A percentile compares a stretch with the other conserved stretches of the same genome.
phyloP scores from a whole-genome alignment of 1,139 yeast genomes.

The Hyphopichia buzzinii region DNA sequence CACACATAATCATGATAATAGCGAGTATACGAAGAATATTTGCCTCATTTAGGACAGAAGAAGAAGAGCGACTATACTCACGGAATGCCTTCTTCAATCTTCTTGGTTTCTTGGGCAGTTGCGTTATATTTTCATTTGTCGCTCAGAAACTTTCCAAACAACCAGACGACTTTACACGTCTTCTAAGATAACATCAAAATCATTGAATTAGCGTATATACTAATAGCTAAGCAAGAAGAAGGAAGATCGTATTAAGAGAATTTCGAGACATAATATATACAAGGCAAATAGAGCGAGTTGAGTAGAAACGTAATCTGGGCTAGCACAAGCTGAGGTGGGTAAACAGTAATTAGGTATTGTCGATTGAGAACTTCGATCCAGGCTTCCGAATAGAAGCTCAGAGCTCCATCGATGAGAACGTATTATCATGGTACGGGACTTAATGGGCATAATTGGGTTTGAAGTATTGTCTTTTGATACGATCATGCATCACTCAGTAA shows the following conservation, averaged over 20 bases:
- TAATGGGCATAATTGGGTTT: no score
- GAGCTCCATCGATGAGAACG: no score
- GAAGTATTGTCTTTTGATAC: no score
- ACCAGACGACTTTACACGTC: slow-evolving; percentile 33
- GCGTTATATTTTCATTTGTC: slow-evolving; percentile 75
- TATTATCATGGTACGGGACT: no score
- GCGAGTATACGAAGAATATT: slow-evolving; percentile 75
- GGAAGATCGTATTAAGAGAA: neutral
- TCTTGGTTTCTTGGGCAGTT: slow-evolving; percentile 76
- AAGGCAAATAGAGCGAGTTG: neutral
- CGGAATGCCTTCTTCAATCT: slow-evolving; percentile 80
- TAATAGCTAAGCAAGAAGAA: neutral
- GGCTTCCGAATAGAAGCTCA: no score
- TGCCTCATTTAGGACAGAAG: slow-evolving; percentile 81
- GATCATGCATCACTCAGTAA: no score
- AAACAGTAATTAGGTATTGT: no score
- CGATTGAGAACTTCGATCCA: no score
- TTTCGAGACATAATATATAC: neutral
- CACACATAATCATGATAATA: no score
- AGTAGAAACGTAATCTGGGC: no score
- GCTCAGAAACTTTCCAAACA: slow-evolving; percentile 61
- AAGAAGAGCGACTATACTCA: slow-evolving; percentile 76
- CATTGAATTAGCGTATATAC: neutral
- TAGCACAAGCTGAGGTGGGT: no score
- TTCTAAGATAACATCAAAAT: slow-evolving; percentile 11